A percentile compares a stretch with the other conserved stretches of the same genome.
phyloP scores from a whole-genome alignment of 1,139 yeast species.

The Yamadazyma friedrichii region DNA sequence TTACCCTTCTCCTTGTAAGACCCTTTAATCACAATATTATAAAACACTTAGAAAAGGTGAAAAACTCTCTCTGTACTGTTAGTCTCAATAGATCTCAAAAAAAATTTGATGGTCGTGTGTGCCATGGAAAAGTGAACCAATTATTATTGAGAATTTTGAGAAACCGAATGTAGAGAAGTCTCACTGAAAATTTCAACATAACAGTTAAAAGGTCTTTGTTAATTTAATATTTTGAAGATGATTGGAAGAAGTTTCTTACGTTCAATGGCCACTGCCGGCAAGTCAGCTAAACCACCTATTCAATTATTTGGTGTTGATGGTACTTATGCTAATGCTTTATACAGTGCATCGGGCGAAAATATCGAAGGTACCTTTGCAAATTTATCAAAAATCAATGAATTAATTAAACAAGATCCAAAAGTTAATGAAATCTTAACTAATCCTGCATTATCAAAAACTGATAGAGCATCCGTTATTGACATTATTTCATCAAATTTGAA shows the following conservation, averaged over 20 bases:
- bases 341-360: constrained; percentile 86
- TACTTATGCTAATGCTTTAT: constrained; percentile 93
- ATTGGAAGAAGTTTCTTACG: constrained; percentile 72
- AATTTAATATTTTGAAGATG: constrained; percentile 15
- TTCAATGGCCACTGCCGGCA: constrained; percentile 66
- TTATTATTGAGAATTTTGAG: constrained; percentile 6
- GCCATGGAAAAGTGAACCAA: constrained; percentile 13
- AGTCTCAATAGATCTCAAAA: no score
- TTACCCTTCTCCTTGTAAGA: not conserved
- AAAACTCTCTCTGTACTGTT: no score
- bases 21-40: no score
- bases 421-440: constrained; percentile 62
- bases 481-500: constrained; percentile 55
- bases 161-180: constrained; percentile 4
- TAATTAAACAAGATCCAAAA: constrained; percentile 63
- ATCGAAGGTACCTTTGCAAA: constrained; percentile 72
- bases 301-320: constrained; percentile 96
- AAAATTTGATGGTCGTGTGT: constrained; percentile 6
- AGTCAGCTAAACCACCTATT: constrained; percentile 77
- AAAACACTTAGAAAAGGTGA: no score
- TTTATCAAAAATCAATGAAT: constrained; percentile 55
- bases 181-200: constrained; percentile 5
- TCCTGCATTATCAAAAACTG: constrained; percentile 80
- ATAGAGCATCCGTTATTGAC: constrained; percentile 70
- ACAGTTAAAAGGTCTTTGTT: not conserved